Base-by-base conservation (phyloP, 1,284 basidiomycete genomes). In the Puccinia polysora region DNA sequence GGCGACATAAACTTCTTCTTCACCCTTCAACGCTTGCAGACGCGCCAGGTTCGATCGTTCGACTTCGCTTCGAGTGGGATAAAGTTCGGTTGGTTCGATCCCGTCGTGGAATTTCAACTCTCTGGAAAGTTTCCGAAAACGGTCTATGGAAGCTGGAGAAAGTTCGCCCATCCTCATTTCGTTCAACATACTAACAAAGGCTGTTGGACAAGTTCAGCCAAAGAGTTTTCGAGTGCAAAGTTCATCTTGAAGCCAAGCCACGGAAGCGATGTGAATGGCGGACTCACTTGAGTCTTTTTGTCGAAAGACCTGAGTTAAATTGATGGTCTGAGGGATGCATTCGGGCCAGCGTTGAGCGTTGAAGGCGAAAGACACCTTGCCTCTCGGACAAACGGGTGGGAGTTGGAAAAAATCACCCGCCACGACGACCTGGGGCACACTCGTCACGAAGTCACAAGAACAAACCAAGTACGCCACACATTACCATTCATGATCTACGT, bases 401-500 rank as follows among this genome's bases (percentile, higher is more conserved):
- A 99, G 83, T 80, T 99, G 94, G 81, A 91, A 97, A 81, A 97
- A 98, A 79, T 98, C 94, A 25, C 94, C 94, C 0, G 91, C 94
- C 15, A 96, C 84, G 74, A 94, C 86, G 73, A 99, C 82, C 88
- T 94, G 87, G 12, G 38, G 83, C 5, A 18, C 10, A 8, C 6
- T n/a, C 25, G 14, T 52, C 5, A n/a, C n/a, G n/a, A n/a, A 25
- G n/a, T 45, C 43, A 10, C 43, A 45, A 10, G 43, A 45, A 45
- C 43, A 45, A n/a, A 45, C n/a, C n/a, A n/a, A n/a, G n/a, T n/a
- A n/a, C n/a, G n/a, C n/a, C n/a, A n/a, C n/a, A n/a, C n/a, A n/a
- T n/a, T n/a, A n/a, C n/a, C n/a, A n/a, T n/a, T n/a, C n/a, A n/a
- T n/a, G n/a, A n/a, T n/a, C n/a, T n/a, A n/a, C n/a, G n/a, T n/a